phyloP scores from a whole-genome alignment of 345 rosid genomes.

The Lagerstroemia speciosa region DNA sequence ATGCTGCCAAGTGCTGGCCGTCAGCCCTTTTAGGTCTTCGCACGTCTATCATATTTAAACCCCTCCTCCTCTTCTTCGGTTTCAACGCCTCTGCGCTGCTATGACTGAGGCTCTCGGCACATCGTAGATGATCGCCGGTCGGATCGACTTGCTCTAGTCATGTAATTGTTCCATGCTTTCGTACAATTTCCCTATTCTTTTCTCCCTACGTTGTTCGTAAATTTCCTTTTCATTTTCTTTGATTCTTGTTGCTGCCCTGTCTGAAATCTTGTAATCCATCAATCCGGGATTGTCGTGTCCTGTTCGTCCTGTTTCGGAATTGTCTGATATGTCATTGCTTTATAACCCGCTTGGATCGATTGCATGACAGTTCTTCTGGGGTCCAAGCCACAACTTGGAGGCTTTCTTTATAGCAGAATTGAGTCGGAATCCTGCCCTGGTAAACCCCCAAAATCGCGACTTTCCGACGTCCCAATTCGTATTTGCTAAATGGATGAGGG shows the following conservation, averaged over 20 bases:
- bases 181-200: too few species aligned
- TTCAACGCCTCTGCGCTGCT: background rate
- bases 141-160: background rate
- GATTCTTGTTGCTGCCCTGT: background rate
- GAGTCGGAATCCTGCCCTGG: background rate
- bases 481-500: conserved; percentile 66
- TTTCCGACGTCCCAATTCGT: background rate
- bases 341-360: background rate
- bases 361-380: background rate
- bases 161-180: background rate
- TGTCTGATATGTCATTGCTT: background rate
- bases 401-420: background rate
- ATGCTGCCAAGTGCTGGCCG: background rate
- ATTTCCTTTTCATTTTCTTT: too few species aligned
- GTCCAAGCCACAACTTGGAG: background rate
- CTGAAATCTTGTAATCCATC: background rate
- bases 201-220: too few species aligned
- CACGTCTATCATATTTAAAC: background rate
- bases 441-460: background rate
- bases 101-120: background rate
- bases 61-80: background rate
- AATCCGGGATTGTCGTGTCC: background rate
- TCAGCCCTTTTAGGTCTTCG: background rate
- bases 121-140: background rate
- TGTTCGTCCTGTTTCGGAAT: background rate